A percentile compares a stretch with the other conserved stretches of the same genome.
These are phyloP conservation scores for Austroboletus eburneus DNA, from an alignment of 768 basidiomycete genomes.

Conservation along the genomic window DNA sequence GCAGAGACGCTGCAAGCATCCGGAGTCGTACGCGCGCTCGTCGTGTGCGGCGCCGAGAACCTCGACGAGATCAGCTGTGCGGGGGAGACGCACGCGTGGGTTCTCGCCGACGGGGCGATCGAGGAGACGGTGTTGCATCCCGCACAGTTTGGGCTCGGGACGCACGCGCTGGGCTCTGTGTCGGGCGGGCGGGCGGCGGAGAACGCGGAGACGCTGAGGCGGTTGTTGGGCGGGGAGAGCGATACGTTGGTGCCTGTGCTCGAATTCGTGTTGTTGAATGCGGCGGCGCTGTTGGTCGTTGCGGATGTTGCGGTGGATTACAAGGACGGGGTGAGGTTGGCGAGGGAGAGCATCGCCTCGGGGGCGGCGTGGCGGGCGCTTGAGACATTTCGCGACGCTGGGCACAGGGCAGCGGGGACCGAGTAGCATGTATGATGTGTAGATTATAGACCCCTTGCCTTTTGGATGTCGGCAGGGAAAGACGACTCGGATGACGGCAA, in stretches of 20 bases:
- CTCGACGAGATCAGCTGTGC: slow-evolving; percentile 96
- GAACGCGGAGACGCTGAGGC: slow-evolving; percentile 72
- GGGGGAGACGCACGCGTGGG: slow-evolving; percentile 84
- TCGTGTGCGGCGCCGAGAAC: slow-evolving; percentile 89
- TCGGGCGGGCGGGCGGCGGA: slow-evolving; percentile 69
- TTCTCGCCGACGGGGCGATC: slow-evolving; percentile 62
- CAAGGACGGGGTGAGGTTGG: slow-evolving; percentile 66
- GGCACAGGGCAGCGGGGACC: slow-evolving; percentile 11
- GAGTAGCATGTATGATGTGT: too few species aligned
- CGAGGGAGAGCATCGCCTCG: slow-evolving; percentile 54
- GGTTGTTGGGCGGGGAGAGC: slow-evolving; percentile 52
- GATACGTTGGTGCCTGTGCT: slow-evolving; percentile 56
- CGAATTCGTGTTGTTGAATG: slow-evolving; percentile 89
- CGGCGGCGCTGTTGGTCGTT: slow-evolving; percentile 83
- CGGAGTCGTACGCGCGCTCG: slow-evolving; percentile 78
- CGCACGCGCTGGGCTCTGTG: slow-evolving; percentile 68
- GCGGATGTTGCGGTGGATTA: slow-evolving; percentile 71
- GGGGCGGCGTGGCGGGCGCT: slow-evolving; percentile 60
- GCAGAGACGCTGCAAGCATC: slow-evolving; percentile 68
- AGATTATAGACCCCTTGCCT: too few species aligned
- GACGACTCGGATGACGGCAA: too few species aligned
- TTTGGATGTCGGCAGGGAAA: too few species aligned
- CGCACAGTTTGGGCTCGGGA: slow-evolving; percentile 69
- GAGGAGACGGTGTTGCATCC: slow-evolving; percentile 61
- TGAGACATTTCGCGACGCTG: slow-evolving; percentile 46